Evolutionary conservation across 805 yeast species (phyloP).

Genomic region (Cyberlindnera maritima): DNA sequence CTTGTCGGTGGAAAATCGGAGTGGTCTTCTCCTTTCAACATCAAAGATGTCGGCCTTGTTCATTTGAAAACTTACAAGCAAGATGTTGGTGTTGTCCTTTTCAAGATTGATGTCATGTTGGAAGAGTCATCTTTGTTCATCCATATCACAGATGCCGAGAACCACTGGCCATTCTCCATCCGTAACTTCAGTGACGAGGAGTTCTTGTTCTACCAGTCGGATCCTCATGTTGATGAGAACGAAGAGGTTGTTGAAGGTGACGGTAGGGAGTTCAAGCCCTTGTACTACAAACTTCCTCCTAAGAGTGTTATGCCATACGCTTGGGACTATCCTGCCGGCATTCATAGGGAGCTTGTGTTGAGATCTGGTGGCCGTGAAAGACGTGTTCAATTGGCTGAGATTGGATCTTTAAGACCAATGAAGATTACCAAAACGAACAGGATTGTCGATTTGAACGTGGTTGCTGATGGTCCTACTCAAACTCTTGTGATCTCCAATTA

Average conservation of each 20-base stretch:
- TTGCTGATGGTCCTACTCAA: conserved; percentile 95
- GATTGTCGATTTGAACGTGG: conserved; percentile 84
- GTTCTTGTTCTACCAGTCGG: conserved; percentile 80
- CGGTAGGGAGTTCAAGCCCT: conserved; percentile 66
- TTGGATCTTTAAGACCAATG: conserved; percentile 88
- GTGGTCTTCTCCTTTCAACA: conserved; percentile 88
- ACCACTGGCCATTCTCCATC: conserved; percentile 90
- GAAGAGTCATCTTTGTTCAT: conserved; percentile 83
- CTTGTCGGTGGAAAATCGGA: conserved; percentile 53
- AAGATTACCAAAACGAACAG: conserved; percentile 53
- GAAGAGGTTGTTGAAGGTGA: conserved; percentile 53
- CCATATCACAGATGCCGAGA: conserved; percentile 66
- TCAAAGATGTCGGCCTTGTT: conserved; percentile 81
- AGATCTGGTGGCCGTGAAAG: conserved; percentile 73
- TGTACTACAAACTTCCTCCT: conserved; percentile 79
- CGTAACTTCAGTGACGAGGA: conserved; percentile 88
- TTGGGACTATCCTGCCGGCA: conserved; percentile 95
- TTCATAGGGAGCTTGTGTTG: conserved; percentile 73
- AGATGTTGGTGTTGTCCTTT: conserved; percentile 62
- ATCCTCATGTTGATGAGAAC: conserved; percentile 65
- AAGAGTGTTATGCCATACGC: conserved; percentile 97
- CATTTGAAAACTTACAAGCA: conserved; percentile 67
- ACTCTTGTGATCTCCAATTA: conserved; percentile 81
- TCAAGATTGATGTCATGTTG: conserved; percentile 71
- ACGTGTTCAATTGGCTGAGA: conserved; percentile 82